These are phyloP conservation scores for Mycena latifolia DNA, from an alignment of 768 basidiomycete species.

Conservation along the genomic window DNA sequence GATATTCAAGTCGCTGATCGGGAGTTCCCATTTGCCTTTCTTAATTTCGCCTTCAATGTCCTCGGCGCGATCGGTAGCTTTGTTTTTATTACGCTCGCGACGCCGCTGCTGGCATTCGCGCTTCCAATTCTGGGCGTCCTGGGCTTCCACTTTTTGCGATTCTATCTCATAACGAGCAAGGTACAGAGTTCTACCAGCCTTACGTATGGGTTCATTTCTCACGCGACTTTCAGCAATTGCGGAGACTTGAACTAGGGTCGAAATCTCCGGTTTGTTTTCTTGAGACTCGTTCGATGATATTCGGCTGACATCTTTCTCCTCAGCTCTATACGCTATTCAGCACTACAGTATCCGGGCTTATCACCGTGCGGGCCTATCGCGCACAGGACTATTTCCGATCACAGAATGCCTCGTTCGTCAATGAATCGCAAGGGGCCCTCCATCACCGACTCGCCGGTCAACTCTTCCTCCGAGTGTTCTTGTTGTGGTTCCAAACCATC, in stretches of 20 bases:
- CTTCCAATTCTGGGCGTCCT: slow-evolving; percentile 17
- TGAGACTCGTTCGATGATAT: background rate
- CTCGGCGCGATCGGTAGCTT: slow-evolving; percentile 13
- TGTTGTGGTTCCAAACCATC: slow-evolving; percentile 23
- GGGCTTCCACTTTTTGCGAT: slow-evolving; percentile 9
- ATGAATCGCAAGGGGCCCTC: slow-evolving; percentile 19
- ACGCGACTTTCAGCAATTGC: slow-evolving; percentile 12
- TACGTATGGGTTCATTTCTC: background rate
- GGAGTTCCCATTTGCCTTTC: slow-evolving; percentile 27
- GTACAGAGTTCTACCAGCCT: background rate
- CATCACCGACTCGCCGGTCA: slow-evolving; percentile 15
- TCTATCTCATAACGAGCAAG: slow-evolving; percentile 32
- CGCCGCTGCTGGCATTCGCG: slow-evolving; percentile 21
- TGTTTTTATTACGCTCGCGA: slow-evolving; percentile 24
- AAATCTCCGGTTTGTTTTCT: slow-evolving; percentile 14
- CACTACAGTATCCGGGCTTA: slow-evolving; percentile 17
- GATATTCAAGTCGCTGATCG: slow-evolving; percentile 24
- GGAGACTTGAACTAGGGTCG: slow-evolving; percentile 8
- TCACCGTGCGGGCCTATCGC: slow-evolving; percentile 16
- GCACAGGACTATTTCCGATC: slow-evolving; percentile 13
- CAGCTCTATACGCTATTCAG: slow-evolving; percentile 22
- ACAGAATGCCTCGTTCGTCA: slow-evolving; percentile 16
- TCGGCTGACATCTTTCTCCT: background rate
- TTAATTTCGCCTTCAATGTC: slow-evolving; percentile 14
- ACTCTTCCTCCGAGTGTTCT: slow-evolving; percentile 17